A percentile compares a stretch with the other conserved stretches of the same genome.
phyloP scores from a whole-genome alignment of 2,329 filamentous ascomycete species.

The Pseudogymnoascus sp. region DNA sequence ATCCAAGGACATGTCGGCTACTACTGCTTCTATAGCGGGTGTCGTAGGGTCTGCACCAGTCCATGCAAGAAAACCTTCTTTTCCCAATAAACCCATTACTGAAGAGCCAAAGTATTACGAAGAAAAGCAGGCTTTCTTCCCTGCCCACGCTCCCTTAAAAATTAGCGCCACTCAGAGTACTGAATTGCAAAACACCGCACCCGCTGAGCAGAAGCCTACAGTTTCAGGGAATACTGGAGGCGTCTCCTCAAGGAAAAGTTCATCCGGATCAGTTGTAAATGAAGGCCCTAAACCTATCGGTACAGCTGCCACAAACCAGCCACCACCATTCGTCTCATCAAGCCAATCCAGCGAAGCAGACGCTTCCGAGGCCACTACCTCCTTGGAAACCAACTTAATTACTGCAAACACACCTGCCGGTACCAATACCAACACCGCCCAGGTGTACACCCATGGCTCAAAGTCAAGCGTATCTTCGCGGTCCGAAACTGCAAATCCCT shows the following conservation, averaged over 20 bases:
- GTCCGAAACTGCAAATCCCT: background rate
- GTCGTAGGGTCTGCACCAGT: background rate
- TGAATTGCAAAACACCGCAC: background rate
- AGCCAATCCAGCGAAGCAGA: background rate
- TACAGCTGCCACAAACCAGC: background rate
- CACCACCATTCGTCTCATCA: background rate
- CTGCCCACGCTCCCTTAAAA: background rate
- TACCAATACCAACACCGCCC: background rate
- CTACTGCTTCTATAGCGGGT: background rate
- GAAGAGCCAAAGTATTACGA: background rate
- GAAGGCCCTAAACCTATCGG: background rate
- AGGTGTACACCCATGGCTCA: background rate
- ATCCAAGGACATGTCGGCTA: background rate
- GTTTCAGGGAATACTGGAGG: background rate
- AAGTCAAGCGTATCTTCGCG: background rate
- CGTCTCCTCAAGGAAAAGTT: background rate
- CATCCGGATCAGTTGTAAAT: background rate
- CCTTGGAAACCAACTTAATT: background rate
- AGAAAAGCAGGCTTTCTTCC: background rate
- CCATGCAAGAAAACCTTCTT: conserved; percentile 1
- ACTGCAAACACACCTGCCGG: background rate
- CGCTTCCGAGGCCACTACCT: too few species aligned
- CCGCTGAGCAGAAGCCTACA: background rate
- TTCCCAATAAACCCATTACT: background rate
- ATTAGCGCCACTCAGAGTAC: background rate